phyloP scores from a whole-genome alignment of 352 stramenopile species.

The Thalassiosira ordinaria region DNA sequence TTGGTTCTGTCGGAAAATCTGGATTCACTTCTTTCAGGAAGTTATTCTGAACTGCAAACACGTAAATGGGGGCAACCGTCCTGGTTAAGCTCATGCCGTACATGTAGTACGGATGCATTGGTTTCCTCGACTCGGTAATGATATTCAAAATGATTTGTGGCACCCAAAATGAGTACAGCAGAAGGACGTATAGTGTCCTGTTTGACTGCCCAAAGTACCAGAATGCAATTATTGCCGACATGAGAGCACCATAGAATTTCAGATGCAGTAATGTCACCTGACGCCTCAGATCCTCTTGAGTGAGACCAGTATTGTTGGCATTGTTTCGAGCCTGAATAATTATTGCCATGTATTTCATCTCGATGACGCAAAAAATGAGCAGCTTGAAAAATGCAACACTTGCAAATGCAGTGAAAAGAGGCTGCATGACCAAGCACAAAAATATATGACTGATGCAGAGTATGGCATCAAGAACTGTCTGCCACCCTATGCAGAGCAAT shows the following conservation, averaged over 20 bases:
- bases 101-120: conserved; percentile 93
- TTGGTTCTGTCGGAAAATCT: conserved; percentile 67
- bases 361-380: conserved; percentile 98
- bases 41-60: conserved; percentile 93
- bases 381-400: conserved; percentile 97
- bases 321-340: conserved; percentile 93
- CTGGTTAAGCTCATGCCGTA: conserved; percentile 93
- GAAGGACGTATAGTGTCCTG: conserved; percentile 90
- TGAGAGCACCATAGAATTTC: conserved; percentile 94
- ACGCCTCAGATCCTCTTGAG: conserved; percentile 87
- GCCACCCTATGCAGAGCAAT: conserved; percentile 81
- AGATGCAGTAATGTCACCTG: conserved; percentile 95
- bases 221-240: conserved; percentile 90
- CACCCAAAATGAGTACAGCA: conserved; percentile 98
- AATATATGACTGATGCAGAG: conserved; percentile 95
- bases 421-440: conserved; percentile 92
- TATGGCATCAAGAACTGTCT: conserved; percentile 90
- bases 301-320: conserved; percentile 83
- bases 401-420: conserved; percentile 95
- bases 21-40: conserved; percentile 89
- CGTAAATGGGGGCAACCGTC: conserved; percentile 94
- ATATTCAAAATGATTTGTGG: conserved; percentile 97
- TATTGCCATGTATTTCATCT: conserved; percentile 98
- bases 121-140: conserved; percentile 91
- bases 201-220: conserved; percentile 89